phyloP scores from a whole-genome alignment of 805 yeast genomes.

The Nakazawaea populi region DNA sequence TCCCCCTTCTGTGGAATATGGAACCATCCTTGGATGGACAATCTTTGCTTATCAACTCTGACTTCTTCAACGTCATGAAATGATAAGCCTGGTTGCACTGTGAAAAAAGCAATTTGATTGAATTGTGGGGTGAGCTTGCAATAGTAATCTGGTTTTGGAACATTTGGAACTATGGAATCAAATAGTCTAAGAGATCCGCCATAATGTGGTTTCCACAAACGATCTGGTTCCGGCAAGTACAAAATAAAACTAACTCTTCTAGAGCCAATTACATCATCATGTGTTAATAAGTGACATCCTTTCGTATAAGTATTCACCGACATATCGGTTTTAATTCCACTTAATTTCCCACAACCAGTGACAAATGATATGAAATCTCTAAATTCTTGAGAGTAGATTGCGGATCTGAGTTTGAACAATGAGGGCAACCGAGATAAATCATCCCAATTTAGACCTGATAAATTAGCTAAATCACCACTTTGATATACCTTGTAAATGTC shows the following conservation, averaged over 20 bases:
- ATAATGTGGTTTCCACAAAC: constrained; percentile 81
- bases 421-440: constrained; percentile 73
- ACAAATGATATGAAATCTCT: constrained; percentile 71
- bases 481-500: constrained; percentile 92
- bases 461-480: constrained; percentile 87
- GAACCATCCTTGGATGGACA: constrained; percentile 98
- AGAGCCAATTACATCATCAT: constrained; percentile 96
- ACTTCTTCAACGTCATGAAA: constrained; percentile 99
- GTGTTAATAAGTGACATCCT: constrained; percentile 91
- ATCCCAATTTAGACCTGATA: constrained; percentile 75
- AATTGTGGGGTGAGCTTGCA: constrained; percentile 82
- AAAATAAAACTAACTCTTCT: constrained; percentile 89
- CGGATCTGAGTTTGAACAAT: constrained; percentile 73
- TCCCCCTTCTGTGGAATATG: constrained; percentile 96
- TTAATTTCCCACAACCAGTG: constrained; percentile 82
- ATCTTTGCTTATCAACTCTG: constrained; percentile 79
- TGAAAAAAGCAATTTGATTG: constrained; percentile 93
- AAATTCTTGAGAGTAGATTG: constrained; percentile 81
- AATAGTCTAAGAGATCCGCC: constrained; percentile 91
- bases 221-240: constrained; percentile 89
- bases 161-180: constrained; percentile 83
- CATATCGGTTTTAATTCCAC: constrained; percentile 91
- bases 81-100: constrained; percentile 92
- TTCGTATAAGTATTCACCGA: constrained; percentile 85
- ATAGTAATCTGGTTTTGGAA: constrained; percentile 74